A percentile compares a stretch with the other conserved stretches of the same genome.
phyloP scores from a whole-genome alignment of 768 basidiomycete genomes.

The Phlegmacium glaucopus region DNA sequence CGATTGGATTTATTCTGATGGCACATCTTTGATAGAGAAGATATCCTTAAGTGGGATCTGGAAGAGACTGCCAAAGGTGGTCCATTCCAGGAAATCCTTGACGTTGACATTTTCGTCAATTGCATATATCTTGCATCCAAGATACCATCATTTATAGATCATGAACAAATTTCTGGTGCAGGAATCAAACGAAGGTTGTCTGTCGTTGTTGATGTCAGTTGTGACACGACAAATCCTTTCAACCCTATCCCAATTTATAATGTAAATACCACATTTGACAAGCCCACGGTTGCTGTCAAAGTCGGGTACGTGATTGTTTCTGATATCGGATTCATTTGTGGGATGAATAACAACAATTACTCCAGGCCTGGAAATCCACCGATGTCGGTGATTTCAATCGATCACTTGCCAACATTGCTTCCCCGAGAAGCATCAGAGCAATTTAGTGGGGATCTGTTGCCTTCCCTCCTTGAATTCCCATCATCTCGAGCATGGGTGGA shows the following conservation, averaged over 20 bases:
- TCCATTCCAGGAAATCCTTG: slow-evolving; percentile 92
- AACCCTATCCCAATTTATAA: slow-evolving; percentile 96
- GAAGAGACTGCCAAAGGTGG: slow-evolving; percentile 96
- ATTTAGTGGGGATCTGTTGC: slow-evolving; percentile 85
- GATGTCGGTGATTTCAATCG: slow-evolving; percentile 89
- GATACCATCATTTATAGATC: slow-evolving; percentile 82
- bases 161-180: slow-evolving; percentile 66
- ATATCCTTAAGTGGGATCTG: slow-evolving; percentile 98
- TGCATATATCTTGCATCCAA: slow-evolving; percentile 93
- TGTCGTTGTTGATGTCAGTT: slow-evolving; percentile 95
- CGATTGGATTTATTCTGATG: slow-evolving; percentile 8
- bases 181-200: slow-evolving; percentile 65
- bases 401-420: slow-evolving; percentile 92
- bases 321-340: slow-evolving; percentile 3
- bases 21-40: slow-evolving; percentile 49
- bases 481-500: slow-evolving; percentile 82
- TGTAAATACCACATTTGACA: slow-evolving; percentile 90
- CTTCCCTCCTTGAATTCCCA: slow-evolving; percentile 81
- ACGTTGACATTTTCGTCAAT: slow-evolving; percentile 97
- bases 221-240: slow-evolving; percentile 98
- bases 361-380: slow-evolving; percentile 58
- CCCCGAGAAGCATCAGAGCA: slow-evolving; percentile 97
- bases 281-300: slow-evolving; percentile 86
- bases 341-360: slow-evolving; percentile 1
- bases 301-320: slow-evolving; percentile 56